A percentile compares a stretch with the other conserved stretches of the same genome.
Conservation (phyloP, 2,329 filamentous ascomycete species). For the Cryphonectria japonica region DNA sequence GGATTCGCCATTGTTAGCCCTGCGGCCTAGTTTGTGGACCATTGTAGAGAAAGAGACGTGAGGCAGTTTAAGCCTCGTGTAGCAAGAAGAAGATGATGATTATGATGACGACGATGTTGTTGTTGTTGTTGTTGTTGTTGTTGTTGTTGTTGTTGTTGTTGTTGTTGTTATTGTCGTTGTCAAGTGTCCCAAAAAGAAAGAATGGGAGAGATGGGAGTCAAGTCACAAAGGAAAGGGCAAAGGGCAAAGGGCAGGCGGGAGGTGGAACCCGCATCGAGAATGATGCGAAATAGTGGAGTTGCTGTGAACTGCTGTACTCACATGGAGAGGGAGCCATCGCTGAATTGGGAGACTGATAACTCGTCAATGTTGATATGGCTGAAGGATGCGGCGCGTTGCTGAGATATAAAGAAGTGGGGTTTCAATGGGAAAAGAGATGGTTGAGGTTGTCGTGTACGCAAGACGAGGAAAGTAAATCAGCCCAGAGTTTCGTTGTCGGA, state of each 20-base stretch:
- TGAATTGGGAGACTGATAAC: conserved; percentile 5
- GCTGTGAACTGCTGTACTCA: conserved; percentile 22
- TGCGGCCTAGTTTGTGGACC: conserved; percentile 32
- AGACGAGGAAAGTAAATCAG: not conserved
- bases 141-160: too few species aligned
- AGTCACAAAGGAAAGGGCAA: conserved; percentile 26
- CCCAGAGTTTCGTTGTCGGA: not conserved
- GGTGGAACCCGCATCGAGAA: conserved; percentile 18
- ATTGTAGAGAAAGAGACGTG: conserved; percentile 13
- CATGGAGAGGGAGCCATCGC: conserved; percentile 28
- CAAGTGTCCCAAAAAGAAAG: not conserved
- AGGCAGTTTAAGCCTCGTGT: not conserved
- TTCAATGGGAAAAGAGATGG: conserved; percentile 2
- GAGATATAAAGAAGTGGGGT: not conserved
- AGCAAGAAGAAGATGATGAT: not conserved
- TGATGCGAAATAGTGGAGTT: conserved; percentile 28
- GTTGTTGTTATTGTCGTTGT: too few species aligned
- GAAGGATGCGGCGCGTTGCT: not conserved
- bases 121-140: too few species aligned
- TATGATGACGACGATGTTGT: not conserved
- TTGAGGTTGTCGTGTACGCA: not conserved
- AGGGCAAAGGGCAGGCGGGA: conserved; percentile 19
- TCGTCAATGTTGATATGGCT: not conserved
- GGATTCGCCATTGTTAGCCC: conserved; percentile 41
- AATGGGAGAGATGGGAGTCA: conserved; percentile 19